Conservation (phyloP, 441 rosid species). For the Adansonia grandidieri region DNA sequence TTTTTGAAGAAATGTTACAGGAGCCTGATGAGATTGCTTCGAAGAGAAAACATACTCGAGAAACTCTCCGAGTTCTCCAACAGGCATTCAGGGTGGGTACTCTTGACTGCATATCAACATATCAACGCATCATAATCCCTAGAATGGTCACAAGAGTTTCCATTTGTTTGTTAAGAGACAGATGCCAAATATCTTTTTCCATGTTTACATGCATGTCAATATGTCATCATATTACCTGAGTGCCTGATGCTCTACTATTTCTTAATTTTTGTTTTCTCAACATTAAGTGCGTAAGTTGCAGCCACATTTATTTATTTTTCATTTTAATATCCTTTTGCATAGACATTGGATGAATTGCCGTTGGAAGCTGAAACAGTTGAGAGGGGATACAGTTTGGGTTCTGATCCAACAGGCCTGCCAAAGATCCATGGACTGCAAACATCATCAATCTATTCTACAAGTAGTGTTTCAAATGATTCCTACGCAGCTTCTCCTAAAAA, state of each 20-base stretch:
- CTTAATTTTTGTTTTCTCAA: not conserved
- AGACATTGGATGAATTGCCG: slow-evolving; percentile 98
- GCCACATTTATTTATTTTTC: not conserved
- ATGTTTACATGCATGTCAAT: slow-evolving; percentile 8
- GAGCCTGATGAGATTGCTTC: slow-evolving; percentile 89
- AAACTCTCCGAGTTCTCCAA: slow-evolving; percentile 85
- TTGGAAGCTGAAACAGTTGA: slow-evolving; percentile 91
- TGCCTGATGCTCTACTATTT: not conserved
- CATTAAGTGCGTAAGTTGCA: not conserved
- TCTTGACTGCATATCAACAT: slow-evolving; percentile 15
- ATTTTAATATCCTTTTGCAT: slow-evolving; percentile 20
- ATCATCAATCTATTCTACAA: slow-evolving; percentile 61
- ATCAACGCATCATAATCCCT: not conserved
- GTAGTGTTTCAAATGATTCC: slow-evolving; percentile 54
- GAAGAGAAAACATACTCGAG: slow-evolving; percentile 88
- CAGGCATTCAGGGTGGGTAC: slow-evolving; percentile 89
- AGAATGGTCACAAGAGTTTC: not conserved
- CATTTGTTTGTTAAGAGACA: slow-evolving; percentile 1
- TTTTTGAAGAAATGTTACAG: slow-evolving; percentile 98
- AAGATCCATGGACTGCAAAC: slow-evolving; percentile 74
- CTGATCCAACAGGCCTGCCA: slow-evolving; percentile 79
- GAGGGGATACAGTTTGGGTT: slow-evolving; percentile 71
- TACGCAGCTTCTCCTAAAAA: slow-evolving; percentile 62
- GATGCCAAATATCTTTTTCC: not conserved
- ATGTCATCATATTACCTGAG: not conserved